These are phyloP conservation scores for Leccinum truebloodii DNA, from an alignment of 768 basidiomycete species.

Conservation along the genomic window DNA sequence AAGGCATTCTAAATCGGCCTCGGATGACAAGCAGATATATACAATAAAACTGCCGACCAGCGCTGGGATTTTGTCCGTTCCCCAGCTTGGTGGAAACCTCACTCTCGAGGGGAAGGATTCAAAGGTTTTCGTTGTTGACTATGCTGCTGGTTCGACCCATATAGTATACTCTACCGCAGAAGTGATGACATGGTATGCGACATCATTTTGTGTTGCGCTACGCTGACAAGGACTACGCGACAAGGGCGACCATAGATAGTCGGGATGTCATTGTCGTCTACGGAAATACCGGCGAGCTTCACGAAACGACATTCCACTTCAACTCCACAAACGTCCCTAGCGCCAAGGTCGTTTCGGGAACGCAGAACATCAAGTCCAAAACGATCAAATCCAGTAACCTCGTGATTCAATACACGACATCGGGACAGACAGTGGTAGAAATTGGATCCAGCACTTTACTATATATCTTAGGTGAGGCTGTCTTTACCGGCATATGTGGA, in stretches of 20 bases:
- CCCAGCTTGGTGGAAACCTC: constrained; percentile 44
- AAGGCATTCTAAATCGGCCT: constrained; percentile 20
- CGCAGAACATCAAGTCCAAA: constrained; percentile 38
- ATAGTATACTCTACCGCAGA: constrained; percentile 51
- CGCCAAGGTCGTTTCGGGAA: constrained; percentile 21
- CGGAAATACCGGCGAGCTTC: constrained; percentile 47
- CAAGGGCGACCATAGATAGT: constrained; percentile 50
- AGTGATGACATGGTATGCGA: constrained; percentile 46
- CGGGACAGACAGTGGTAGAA: constrained; percentile 48
- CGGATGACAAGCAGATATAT: constrained; percentile 27
- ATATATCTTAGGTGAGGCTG: constrained; percentile 44
- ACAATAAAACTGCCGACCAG: constrained; percentile 47
- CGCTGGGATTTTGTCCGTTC: constrained; percentile 42
- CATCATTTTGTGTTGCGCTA: background rate
- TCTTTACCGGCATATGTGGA: background rate
- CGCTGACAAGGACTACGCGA: background rate
- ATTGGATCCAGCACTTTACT: constrained; percentile 41
- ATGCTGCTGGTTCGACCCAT: constrained; percentile 43
- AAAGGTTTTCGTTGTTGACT: constrained; percentile 53
- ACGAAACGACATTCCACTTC: constrained; percentile 51
- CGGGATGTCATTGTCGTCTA: constrained; percentile 50
- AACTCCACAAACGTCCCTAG: constrained; percentile 25
- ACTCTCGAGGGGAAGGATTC: constrained; percentile 53
- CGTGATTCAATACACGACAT: constrained; percentile 46
- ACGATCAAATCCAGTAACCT: constrained; percentile 37